Conservation (phyloP, 768 basidiomycete species). For the Boletus reticulatus region DNA sequence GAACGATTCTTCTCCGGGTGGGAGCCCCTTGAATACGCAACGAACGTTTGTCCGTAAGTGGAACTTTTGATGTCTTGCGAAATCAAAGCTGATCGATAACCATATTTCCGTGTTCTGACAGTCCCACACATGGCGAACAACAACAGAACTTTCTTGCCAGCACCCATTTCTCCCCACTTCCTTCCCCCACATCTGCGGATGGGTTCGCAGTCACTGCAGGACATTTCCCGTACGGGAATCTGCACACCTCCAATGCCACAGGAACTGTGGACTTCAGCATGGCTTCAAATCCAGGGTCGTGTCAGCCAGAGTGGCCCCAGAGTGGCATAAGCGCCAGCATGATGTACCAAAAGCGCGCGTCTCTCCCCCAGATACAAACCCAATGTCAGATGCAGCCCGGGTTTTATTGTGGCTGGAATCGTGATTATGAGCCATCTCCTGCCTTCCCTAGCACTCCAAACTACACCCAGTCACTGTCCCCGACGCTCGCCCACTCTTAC, state of each 20-base stretch:
- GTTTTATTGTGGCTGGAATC: not conserved
- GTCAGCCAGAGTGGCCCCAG: not conserved
- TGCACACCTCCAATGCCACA: not conserved
- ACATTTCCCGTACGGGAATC: not conserved
- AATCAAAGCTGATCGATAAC: not conserved
- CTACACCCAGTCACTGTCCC: not conserved
- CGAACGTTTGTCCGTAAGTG: slow-evolving; percentile 1
- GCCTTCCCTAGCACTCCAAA: not conserved
- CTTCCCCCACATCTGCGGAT: not conserved
- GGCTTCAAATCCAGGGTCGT: not conserved
- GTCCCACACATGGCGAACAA: not conserved
- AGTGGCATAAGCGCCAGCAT: not conserved
- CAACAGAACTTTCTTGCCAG: not conserved
- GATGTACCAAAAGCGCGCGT: not conserved
- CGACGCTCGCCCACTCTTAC: not conserved
- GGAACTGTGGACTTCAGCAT: not conserved
- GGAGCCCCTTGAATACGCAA: not conserved
- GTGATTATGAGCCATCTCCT: not conserved
- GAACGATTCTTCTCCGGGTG: not conserved
- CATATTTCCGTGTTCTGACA: not conserved
- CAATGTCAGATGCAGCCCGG: not conserved
- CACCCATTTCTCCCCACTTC: not conserved
- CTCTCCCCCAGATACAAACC: not conserved
- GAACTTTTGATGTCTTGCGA: not conserved
- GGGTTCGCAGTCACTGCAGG: not conserved